Conservation (phyloP, 1,139 yeast species). For the Candida albicans region DNA sequence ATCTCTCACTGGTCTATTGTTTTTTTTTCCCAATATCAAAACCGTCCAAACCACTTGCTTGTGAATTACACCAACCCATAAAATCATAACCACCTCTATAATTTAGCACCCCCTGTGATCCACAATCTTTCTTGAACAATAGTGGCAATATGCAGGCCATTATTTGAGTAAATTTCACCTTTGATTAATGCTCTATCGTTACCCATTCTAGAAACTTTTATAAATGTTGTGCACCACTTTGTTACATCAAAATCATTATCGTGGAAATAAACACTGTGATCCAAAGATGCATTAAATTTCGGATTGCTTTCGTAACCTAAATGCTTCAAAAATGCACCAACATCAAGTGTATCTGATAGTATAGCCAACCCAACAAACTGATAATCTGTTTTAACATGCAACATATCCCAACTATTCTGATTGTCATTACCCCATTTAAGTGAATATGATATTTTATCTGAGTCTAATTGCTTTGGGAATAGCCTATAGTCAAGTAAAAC, state of each 20-base stretch:
- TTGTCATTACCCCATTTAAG: slow-evolving; percentile 22
- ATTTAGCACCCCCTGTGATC: slow-evolving; percentile 18
- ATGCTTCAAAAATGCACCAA: slow-evolving; percentile 27
- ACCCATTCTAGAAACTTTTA: slow-evolving; percentile 49
- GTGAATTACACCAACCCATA: too few species aligned
- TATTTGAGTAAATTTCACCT: slow-evolving; percentile 54
- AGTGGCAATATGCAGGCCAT: slow-evolving; percentile 59
- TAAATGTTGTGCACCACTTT: slow-evolving; percentile 53
- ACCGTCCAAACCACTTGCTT: too few species aligned
- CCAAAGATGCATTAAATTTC: slow-evolving; percentile 54
- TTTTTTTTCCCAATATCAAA: too few species aligned
- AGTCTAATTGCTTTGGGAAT: slow-evolving; percentile 7
- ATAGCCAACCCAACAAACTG: slow-evolving; percentile 62
- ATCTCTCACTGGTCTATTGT: too few species aligned
- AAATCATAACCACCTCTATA: slow-evolving; percentile 7
- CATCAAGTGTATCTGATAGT: slow-evolving; percentile 54
- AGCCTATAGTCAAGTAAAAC: slow-evolving; percentile 4
- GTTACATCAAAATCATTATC: slow-evolving; percentile 50
- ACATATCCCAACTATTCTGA: slow-evolving; percentile 35
- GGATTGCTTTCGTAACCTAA: slow-evolving; percentile 23
- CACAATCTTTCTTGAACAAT: slow-evolving; percentile 67
- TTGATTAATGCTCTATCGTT: slow-evolving; percentile 56
- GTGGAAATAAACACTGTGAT: slow-evolving; percentile 70
- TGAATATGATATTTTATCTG: slow-evolving; percentile 30
- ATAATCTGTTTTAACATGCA: slow-evolving; percentile 21